These are phyloP conservation scores for Baorangia bicolor DNA, from an alignment of 768 basidiomycete genomes.

Conservation along the genomic window DNA sequence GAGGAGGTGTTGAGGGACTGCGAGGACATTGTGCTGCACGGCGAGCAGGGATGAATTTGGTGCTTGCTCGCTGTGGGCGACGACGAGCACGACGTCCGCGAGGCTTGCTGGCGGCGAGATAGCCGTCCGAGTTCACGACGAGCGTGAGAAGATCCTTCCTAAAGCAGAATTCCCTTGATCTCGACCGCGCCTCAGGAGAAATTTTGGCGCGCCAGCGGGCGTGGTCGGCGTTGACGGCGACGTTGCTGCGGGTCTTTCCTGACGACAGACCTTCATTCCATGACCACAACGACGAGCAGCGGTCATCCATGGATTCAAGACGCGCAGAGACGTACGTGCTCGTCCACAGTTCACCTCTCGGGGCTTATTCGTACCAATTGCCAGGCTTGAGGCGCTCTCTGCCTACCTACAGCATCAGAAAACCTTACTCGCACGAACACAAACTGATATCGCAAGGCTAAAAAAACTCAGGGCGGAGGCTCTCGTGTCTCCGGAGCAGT, in stretches of 20 bases:
- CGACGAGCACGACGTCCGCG: conserved; percentile 24
- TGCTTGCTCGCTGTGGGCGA: conserved; percentile 30
- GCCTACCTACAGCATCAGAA: conserved; percentile 63
- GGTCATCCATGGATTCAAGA: conserved; percentile 29
- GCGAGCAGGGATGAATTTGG: conserved; percentile 16
- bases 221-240: conserved; percentile 15
- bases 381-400: conserved; percentile 57
- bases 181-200: conserved; percentile 21
- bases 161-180: conserved; percentile 3
- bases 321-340: conserved; percentile 36
- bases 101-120: conserved; percentile 9
- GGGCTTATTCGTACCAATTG: not conserved
- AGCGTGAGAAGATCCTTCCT: conserved; percentile 25
- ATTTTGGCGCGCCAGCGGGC: conserved; percentile 19
- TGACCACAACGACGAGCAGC: conserved; percentile 33
- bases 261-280: conserved; percentile 21
- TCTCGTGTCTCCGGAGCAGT: conserved; percentile 33
- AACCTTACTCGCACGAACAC: conserved; percentile 55
- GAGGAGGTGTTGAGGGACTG: conserved; percentile 34
- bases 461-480: conserved; percentile 43
- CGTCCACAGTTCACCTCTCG: not conserved
- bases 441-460: conserved; percentile 60
- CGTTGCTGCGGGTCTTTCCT: not conserved
- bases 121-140: conserved; percentile 11
- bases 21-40: conserved; percentile 24